Evolutionary conservation across 805 yeast species (phyloP).

Genomic region (Wickerhamiella vanderwaltii): DNA sequence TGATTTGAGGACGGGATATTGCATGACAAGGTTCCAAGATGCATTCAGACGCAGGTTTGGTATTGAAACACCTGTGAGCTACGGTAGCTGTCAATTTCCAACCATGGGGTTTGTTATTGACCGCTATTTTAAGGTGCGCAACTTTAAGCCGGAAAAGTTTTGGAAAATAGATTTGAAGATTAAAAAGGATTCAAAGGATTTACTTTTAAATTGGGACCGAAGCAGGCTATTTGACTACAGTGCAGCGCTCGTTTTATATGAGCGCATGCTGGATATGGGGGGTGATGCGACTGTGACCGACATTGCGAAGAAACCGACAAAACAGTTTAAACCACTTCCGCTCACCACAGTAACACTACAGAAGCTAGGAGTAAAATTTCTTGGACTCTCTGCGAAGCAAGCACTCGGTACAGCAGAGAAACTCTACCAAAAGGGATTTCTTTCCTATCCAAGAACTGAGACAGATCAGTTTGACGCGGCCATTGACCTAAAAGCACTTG

Average conservation of each 20-base stretch:
- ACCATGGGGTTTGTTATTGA: conserved; percentile 95
- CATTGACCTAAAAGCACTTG: conserved; percentile 55
- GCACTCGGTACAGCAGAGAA: conserved; percentile 70
- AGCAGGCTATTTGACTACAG: conserved; percentile 62
- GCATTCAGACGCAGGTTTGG: conserved; percentile 27
- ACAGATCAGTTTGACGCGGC: conserved; percentile 72
- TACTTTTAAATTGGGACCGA: conserved; percentile 58
- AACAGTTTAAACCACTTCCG: conserved; percentile 77
- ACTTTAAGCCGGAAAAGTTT: conserved; percentile 63
- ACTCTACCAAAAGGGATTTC: conserved; percentile 70
- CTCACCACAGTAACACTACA: conserved; percentile 90
- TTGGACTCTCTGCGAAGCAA: conserved; percentile 68
- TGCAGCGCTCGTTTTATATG: conserved; percentile 51
- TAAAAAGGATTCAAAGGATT: conserved; percentile 24
- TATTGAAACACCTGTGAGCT: conserved; percentile 40
- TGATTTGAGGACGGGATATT: conserved; percentile 78
- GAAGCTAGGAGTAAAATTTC: conserved; percentile 63
- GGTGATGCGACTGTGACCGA: conserved; percentile 41
- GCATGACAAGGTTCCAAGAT: conserved; percentile 69
- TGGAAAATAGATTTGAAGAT: conserved; percentile 58
- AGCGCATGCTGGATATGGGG: conserved; percentile 42
- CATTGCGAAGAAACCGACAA: conserved; percentile 49
- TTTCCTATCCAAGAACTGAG: conserved; percentile 96
- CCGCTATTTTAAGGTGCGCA: conserved; percentile 60
- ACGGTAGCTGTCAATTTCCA: conserved; percentile 94